Percentiles rank a stretch among this genome's conserved stretches.
phyloP scores from a whole-genome alignment of 129 eudicot species.

The Pulicaria dysenterica region DNA sequence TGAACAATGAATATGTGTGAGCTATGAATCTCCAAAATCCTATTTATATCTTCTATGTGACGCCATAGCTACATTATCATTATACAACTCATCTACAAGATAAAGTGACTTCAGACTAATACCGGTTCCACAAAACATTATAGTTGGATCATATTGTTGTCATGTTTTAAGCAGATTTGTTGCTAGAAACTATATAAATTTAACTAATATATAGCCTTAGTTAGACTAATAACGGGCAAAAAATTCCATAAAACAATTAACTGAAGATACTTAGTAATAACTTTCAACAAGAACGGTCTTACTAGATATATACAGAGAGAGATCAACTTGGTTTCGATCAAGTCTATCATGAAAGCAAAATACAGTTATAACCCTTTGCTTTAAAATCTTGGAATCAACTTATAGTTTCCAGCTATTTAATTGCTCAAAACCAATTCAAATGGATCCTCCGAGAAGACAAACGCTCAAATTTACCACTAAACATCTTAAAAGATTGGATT shows the following conservation, averaged over 20 bases:
- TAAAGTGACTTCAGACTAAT: neutral
- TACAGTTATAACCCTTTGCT: neutral
- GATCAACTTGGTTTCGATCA: neutral
- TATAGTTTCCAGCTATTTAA: neutral
- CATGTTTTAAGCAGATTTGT: neutral
- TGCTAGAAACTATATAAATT: slow-evolving; percentile 3
- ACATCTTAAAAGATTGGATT: slow-evolving; percentile 9
- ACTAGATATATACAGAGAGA: neutral
- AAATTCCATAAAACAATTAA: slow-evolving; percentile 2
- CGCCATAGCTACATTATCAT: slow-evolving; percentile 13
- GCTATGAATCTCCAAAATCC: neutral
- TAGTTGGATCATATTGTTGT: slow-evolving; percentile 3
- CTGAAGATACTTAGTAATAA: neutral
- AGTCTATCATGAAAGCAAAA: neutral
- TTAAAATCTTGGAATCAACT: neutral
- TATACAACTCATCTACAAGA: slow-evolving; percentile 1
- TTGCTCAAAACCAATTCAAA: neutral
- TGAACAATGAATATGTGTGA: neutral
- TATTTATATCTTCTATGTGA: neutral
- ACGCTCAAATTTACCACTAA: neutral
- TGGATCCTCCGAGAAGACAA: neutral
- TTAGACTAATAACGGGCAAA: slow-evolving; percentile 1
- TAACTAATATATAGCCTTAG: neutral
- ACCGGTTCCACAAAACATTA: neutral
- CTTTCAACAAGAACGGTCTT: neutral